These are phyloP conservation scores for Hirsutella minnesotensis DNA, from an alignment of 2,329 filamentous ascomycete species.

Conservation along the genomic window DNA sequence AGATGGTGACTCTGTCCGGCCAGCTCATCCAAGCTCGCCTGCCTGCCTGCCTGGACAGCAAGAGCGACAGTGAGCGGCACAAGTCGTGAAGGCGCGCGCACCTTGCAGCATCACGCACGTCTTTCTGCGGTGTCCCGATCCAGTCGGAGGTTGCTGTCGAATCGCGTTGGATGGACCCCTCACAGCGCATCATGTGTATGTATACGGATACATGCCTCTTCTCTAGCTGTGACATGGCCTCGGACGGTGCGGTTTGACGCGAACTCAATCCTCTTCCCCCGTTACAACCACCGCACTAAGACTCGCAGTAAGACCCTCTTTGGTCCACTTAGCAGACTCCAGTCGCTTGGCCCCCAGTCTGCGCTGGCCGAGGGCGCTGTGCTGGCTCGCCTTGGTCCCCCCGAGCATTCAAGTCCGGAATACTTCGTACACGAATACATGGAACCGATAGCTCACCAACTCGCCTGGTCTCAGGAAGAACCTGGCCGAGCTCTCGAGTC, in stretches of 20 bases:
- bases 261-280: slow-evolving; percentile 2
- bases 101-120: too few species aligned
- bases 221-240: slow-evolving; percentile 3
- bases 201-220: slow-evolving; percentile 2
- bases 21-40: slow-evolving; percentile 1
- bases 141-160: slow-evolving; percentile 3
- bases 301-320: slow-evolving; percentile 1
- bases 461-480: too few species aligned
- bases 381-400: too few species aligned
- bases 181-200: background rate
- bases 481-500: too few species aligned
- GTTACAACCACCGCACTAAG: slow-evolving; percentile 2
- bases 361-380: too few species aligned
- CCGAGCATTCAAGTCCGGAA: too few species aligned
- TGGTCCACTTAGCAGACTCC: background rate
- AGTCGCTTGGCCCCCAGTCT: background rate
- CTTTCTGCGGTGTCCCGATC: background rate
- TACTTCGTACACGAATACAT: too few species aligned
- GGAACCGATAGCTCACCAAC: too few species aligned
- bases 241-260: slow-evolving; percentile 1
- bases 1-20: background rate
- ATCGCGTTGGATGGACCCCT: slow-evolving; percentile 1
- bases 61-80: too few species aligned
- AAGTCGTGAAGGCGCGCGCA: too few species aligned
- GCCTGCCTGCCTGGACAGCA: background rate